Evolutionary conservation across 2,329 filamentous ascomycete species (phyloP), one percentile per base, ranked within the genome.

Genomic region (Aureobasidium sp.): DNA sequence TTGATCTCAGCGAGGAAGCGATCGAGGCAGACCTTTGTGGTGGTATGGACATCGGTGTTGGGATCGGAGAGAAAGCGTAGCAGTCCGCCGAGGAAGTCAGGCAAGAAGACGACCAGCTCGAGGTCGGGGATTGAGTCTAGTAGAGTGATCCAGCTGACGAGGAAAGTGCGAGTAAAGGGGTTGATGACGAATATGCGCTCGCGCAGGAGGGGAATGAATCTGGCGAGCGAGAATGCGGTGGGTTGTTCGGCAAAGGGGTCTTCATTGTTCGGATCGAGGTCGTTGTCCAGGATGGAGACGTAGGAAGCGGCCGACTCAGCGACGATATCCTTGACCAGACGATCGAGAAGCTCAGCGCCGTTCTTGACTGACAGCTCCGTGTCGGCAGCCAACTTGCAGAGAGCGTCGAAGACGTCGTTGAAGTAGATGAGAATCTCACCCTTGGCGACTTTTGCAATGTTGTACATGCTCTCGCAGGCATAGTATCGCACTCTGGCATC

Each of bases 401-500:
- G 79, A 27, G 94, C 91, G 77, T 99, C 94, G 71, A 99, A 99
- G 65, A 99, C 94, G 70, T 95, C 89, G 76, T 99, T 99, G 76
- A 99, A 99, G 79, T 96, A 99, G 45, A 95, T 84, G 66, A 99
- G 77, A 25, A 99, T 94, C 76, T 99, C 94, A 41, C 95, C 94
- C 76, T 99, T 99, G 63, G 93, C 94, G 53, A 99, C 94, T 77
- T 99, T 99, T 71, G 94, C 92, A 72, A 99, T 99, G 76, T 99
- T 99, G 78, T 99, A 99, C 94, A 99, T 99, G 75, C 92, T 95
- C 79, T 99, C 94, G 77, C 94, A 99, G 27, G 94, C 94, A 77
- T 99, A 99, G 75, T 99, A 99, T 66, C 94, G 85, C 36, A 97
- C 94, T 63, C 94, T 85, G 32, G 94, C 92, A 87, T 99, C 94